Base-by-base conservation (phyloP, 306 rosid species). In the Lotus japonicus region DNA sequence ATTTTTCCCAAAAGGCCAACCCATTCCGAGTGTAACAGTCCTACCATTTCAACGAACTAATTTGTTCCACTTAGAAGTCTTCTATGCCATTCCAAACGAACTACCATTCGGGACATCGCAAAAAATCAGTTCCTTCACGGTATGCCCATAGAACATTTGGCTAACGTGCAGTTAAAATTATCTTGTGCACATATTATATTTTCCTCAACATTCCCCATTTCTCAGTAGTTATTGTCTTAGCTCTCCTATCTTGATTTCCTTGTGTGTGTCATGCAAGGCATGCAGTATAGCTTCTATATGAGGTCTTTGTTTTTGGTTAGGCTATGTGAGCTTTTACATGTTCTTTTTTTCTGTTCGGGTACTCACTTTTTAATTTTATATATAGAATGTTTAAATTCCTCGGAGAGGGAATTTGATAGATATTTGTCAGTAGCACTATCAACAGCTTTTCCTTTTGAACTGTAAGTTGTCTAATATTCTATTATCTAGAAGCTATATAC, bases 1-100 rank as follows among this genome's bases (percentile, higher is more conserved):
- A 28, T 70, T 95, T 77, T 87, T 95, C 68, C 89, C 85, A 1
- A 85, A 75, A 84, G 90, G 97, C 62, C 91, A 90, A 66, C 64
- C 69, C 21, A 77, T 95, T 78, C 99, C 99, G 52, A 84, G 89
- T 61, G 71, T 66, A 60, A 75, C 79, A 80, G 56, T 88, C 64
- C 35, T 90, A 68, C 69, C 84, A 57, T 76, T 90, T 50, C 90
- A 76, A 15, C 78, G 82, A 59, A 80, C 75, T 80, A 64, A 41
- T 74, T 80, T 72, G 52, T 85, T 95, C 82, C 83, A 84, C 75
- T 70, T 90, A 80, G 92, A 95, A 87, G 92, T 88, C 28, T 70
- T 81, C 73, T 95, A 90, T 73, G 88, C 80, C 52, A 70, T 85
- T 85, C 61, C 60, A 58, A 31, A 71, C 52, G 97, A 95, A 64